Evolutionary conservation across 352 stramenopile genomes (phyloP), one percentile per base, ranked within the genome.

Genomic region (Phytophthora nicotianae): DNA sequence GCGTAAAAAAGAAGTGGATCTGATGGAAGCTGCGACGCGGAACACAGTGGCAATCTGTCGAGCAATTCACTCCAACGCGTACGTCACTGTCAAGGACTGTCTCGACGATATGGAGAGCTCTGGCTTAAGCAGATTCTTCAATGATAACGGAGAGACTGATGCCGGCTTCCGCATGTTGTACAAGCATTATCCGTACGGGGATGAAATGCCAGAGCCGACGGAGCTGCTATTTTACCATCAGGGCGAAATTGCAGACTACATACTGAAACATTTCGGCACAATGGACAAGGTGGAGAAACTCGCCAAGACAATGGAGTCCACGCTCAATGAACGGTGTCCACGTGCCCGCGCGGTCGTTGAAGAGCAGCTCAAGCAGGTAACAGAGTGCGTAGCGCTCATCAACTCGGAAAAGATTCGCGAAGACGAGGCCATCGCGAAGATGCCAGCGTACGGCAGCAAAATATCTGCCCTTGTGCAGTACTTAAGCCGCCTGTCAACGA

Each of bases 381-480:
- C 55, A 4, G 77, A 89, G 50, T 91, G 83, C 24, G 67, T 85
- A 7, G 54, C 45, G 19, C 62, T 91, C 13, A 61, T 84, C 35
- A 58, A 71, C 13, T 62, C 62, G 21, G 32, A 55, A 47, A 32
- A 48, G 24, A 13, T 41, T 35, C 33, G 32, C 23, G 47, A 75
- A 45, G 58, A 74, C 43, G 60, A 75, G 16, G 53, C 50, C 9
- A 61, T 64, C 3, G 64, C 64, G 19, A 53, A 57, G 29, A 70
- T 77, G 35, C 72, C 72, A 40, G 55, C 54, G n/a, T 86, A 88
- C 61, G 88, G 88, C 21, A 90, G 65, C 58, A 96, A 96, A 65
- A 87, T 90, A 41, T 78, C 77, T 24, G 63, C 79, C 9, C 59
- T 96, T 13, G 75, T 96, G 51, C 74, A 78, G 42, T 92, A 89